phyloP scores from a whole-genome alignment of 768 basidiomycete species.

The Russula sp. region DNA sequence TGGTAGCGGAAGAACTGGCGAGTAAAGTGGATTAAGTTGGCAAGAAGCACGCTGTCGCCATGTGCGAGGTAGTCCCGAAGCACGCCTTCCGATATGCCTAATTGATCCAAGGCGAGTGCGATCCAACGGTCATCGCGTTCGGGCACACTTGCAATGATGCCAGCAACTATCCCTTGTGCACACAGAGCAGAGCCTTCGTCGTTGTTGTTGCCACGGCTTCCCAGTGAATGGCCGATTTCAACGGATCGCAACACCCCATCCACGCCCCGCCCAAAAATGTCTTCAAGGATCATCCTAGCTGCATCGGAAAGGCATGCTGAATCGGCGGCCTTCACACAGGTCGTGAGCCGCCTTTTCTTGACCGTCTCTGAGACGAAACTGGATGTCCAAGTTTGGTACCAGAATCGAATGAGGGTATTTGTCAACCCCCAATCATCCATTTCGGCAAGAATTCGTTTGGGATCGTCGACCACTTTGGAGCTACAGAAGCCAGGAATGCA shows the following conservation, averaged over 20 bases:
- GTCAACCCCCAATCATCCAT: no score
- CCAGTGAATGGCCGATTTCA: neutral
- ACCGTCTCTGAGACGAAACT: neutral
- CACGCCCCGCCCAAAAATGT: no score
- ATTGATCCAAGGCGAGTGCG: neutral
- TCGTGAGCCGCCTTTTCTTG: constrained; percentile 9
- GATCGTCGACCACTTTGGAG: neutral
- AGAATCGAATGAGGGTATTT: no score
- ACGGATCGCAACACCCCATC: neutral
- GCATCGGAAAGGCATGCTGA: neutral
- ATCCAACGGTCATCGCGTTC: neutral
- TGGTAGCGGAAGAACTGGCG: no score
- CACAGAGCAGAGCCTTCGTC: neutral
- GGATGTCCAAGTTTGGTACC: constrained; percentile 9
- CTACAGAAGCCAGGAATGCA: constrained; percentile 2
- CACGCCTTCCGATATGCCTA: neutral
- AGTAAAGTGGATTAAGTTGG: neutral
- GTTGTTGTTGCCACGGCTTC: no score
- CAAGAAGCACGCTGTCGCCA: constrained; percentile 1
- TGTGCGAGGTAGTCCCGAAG: neutral
- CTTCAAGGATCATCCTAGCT: no score
- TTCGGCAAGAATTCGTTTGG: no score
- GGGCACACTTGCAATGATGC: neutral
- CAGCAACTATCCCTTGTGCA: neutral
- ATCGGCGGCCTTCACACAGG: constrained; percentile 1